Evolutionary conservation across 148 eudicot genomes (phyloP), one percentile per base, ranked within the genome.

Genomic region (Cornus florida): DNA sequence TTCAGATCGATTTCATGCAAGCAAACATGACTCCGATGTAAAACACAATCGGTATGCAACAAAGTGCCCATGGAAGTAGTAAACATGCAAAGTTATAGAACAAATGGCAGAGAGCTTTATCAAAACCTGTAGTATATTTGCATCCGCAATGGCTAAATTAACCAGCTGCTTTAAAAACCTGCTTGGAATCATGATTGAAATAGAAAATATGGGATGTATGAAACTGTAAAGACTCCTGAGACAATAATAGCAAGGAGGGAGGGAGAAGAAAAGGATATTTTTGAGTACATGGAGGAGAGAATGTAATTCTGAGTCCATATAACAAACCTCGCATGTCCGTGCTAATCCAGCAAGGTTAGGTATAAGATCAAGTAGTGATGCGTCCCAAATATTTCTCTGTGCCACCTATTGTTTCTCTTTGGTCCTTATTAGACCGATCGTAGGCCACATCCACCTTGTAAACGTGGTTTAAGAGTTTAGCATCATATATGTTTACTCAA

Each of bases 311-410:
- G 17, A 71, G 31, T 10, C 32, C 16, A 32, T 23, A 64, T n/a
- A 66, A 65, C 85, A 66, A 41, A 91, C 98, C 95, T 97, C 98
- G 85, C 99, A 97, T 28, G 99, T 94, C 79, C 99, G 90, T 48
- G 95, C 97, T 80, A 97, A 82, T 72, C 99, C 99, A 84, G 99
- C 99, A 78, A 97, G 98, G 78, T 97, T 97, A 84, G 99, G 99
- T 86, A 97, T 89, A 60, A 98, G 98, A 86, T 28, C 28, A 28
- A 28, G 28, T 28, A 28, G 28, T 28, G 28, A 28, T 7, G 7
- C 6, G 10, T 43, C 48, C 8, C 48, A 43, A 43, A 43, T 43
- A 5, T 43, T 43, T 43, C 48, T 43, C 8, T 43, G 48, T 43
- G 48, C 48, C 48, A 43, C 48, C 48, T 43, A 43, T 2, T 43